Evolutionary conservation across 2,329 filamentous ascomycete species (phyloP).

Genomic region (Colletotrichum acutatum): DNA sequence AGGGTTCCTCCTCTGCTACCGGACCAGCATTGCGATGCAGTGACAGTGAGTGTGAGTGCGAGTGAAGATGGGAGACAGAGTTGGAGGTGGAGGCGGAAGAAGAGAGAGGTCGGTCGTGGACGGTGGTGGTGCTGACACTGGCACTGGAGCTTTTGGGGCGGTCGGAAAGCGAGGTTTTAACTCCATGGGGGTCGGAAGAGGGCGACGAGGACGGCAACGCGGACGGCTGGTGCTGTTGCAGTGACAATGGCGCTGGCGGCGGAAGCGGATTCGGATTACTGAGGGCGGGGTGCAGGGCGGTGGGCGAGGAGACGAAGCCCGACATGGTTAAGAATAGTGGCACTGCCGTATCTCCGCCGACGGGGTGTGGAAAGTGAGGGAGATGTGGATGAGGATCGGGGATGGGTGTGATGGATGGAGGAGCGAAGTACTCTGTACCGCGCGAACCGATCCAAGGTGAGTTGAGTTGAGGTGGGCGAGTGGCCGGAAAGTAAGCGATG

Average conservation of each 20-base stretch:
- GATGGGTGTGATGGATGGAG: not conserved
- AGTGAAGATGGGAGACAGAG: slow-evolving; percentile 24
- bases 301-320: slow-evolving; percentile 55
- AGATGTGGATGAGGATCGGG: not conserved
- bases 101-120: slow-evolving; percentile 35
- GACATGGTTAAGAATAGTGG: slow-evolving; percentile 38
- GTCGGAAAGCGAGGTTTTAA: slow-evolving; percentile 42
- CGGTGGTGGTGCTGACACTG: slow-evolving; percentile 20
- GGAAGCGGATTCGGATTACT: slow-evolving; percentile 48
- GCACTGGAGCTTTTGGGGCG: slow-evolving; percentile 40
- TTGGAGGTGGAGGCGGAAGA: slow-evolving; percentile 34
- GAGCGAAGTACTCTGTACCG: not conserved
- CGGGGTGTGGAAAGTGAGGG: not conserved
- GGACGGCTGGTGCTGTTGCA: slow-evolving; percentile 1
- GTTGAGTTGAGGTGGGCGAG: no score
- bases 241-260: slow-evolving; percentile 35
- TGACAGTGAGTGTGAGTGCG: slow-evolving; percentile 17
- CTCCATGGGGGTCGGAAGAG: slow-evolving; percentile 34
- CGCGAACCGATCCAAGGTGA: not conserved
- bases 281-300: slow-evolving; percentile 63
- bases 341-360: slow-evolving; percentile 23
- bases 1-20: slow-evolving; percentile 17
- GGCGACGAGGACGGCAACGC: not conserved
- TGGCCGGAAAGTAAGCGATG: not conserved
- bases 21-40: slow-evolving; percentile 36